A percentile compares a stretch with the other conserved stretches of the same genome.
Evolutionary conservation across 225 moss, liverwort and hornwort species (phyloP).

Genomic region (Marchantia polymorpha): DNA sequence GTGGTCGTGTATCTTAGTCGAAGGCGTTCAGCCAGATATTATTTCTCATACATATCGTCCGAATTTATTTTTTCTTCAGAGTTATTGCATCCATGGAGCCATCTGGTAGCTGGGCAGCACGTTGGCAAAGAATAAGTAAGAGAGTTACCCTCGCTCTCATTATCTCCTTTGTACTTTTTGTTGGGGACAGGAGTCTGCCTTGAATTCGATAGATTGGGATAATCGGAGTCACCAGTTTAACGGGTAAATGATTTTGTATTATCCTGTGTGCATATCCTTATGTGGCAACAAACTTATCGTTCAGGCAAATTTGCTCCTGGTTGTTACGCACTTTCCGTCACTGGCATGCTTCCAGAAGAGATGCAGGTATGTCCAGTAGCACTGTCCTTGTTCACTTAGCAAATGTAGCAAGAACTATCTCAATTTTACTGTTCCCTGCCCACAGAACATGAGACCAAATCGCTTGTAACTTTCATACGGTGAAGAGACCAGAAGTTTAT

Average conservation of each 20-base stretch:
- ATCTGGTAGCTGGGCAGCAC: conserved; percentile 93
- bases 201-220: background rate
- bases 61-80: conserved; percentile 37
- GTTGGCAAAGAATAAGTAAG: conserved; percentile 98
- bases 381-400: conserved; percentile 6
- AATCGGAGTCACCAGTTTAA: background rate
- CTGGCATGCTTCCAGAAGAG: conserved; percentile 85
- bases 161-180: background rate
- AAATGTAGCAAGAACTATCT: background rate
- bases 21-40: background rate
- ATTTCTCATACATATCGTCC: background rate
- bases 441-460: too few relatives aligned
- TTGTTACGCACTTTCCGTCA: conserved; percentile 87
- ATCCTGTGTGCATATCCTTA: background rate
- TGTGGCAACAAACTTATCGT: background rate
- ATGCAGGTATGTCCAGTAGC: conserved; percentile 65
- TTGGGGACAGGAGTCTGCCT: background rate
- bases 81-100: conserved; percentile 99
- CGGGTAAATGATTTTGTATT: background rate
- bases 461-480: background rate
- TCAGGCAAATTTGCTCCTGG: conserved; percentile 91
- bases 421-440: background rate
- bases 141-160: background rate
- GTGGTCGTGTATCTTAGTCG: background rate
- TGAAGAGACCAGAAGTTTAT: background rate